These are phyloP conservation scores for Xanthoconium stramineum DNA, from an alignment of 768 basidiomycete species.

Conservation along the genomic window DNA sequence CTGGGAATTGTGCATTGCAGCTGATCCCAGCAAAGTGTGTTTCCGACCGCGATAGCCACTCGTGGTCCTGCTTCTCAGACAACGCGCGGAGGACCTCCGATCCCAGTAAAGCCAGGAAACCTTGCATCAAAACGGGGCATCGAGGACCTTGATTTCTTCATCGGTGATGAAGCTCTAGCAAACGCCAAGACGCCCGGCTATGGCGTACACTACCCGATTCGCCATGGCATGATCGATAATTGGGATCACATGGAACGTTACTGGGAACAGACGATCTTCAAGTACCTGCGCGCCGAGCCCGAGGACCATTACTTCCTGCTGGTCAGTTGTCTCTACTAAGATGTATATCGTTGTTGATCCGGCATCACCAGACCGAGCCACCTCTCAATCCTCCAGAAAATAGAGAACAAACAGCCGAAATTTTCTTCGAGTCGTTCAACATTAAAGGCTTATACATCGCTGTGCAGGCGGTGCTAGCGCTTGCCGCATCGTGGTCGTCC, in stretches of 20 bases:
- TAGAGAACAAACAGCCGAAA: conserved; percentile 97
- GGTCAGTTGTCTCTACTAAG: conserved; percentile 47
- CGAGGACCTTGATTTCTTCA: conserved; percentile 99
- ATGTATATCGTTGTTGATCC: not conserved
- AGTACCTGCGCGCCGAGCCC: conserved; percentile 96
- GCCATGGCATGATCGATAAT: conserved; percentile 96
- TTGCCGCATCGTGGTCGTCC: conserved; percentile 96
- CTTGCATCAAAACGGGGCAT: conserved; percentile 96
- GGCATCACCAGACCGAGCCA: conserved; percentile 77
- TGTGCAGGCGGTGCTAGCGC: conserved; percentile 96
- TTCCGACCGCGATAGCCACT: conserved; percentile 96
- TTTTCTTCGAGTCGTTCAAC: conserved; percentile 99
- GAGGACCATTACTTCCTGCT: conserved; percentile 99
- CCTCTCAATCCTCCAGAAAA: conserved; percentile 98
- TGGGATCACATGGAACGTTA: conserved; percentile 99
- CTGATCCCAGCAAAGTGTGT: conserved; percentile 57
- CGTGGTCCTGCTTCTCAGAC: conserved; percentile 61
- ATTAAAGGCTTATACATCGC: conserved; percentile 98
- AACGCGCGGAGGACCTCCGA: conserved; percentile 67
- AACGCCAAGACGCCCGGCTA: conserved; percentile 95
- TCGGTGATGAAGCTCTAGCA: conserved; percentile 95
- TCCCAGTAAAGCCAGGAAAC: conserved; percentile 84
- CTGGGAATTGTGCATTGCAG: no score
- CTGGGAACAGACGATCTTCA: conserved; percentile 99
- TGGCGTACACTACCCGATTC: conserved; percentile 92